Evolutionary conservation across 2,329 filamentous ascomycete genomes (phyloP), one percentile per base, ranked within the genome.

Genomic region (Hymenoscyphus albidus): DNA sequence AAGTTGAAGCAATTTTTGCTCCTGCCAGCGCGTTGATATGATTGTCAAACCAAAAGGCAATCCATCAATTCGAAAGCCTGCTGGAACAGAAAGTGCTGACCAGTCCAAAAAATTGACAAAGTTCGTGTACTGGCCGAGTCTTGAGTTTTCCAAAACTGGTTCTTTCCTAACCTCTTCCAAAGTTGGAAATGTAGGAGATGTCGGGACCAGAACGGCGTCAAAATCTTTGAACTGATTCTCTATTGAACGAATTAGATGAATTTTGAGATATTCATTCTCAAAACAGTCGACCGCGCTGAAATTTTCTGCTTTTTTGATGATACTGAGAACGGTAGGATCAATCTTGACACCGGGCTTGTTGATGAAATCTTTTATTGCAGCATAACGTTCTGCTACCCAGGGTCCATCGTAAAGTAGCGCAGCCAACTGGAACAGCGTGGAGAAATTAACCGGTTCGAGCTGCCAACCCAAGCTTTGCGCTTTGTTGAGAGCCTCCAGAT

Each of bases 71-170:
- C 77, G 66, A 42, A 77, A 78, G 1, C 80, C 80, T 0, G 59
- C 59, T 48, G 59, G 83, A n/a, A 86, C 77, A 0, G 82, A 79
- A 10, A 85, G 69, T 2, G 81, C 83, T 48, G 80, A 81, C 69
- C 86, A 78, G 72, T 88, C 85, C 18, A 88, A 73, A 35, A 88
- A 83, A 69, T 88, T 88, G 16, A 81, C 85, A 70, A 83, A 86
- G 70, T 87, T 85, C 0, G 84, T 86, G 64, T 86, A 87, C 27
- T 79, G 81, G 5, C 84, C 83, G 5, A 86, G 71, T 3, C 78
- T 73, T 3, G 82, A 82, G 68, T 88, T 88, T 70, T 82, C 79
- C 16, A 73, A 74, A 27, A 88, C 77, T 0, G 85, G 85, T 54
- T 85, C 81, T 2, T 74, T 74, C 1, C 78, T 75, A 58, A 88